Evolutionary conservation across 2,329 filamentous ascomycete species (phyloP).

Genomic region (Phaeosphaeriaceae sp.): DNA sequence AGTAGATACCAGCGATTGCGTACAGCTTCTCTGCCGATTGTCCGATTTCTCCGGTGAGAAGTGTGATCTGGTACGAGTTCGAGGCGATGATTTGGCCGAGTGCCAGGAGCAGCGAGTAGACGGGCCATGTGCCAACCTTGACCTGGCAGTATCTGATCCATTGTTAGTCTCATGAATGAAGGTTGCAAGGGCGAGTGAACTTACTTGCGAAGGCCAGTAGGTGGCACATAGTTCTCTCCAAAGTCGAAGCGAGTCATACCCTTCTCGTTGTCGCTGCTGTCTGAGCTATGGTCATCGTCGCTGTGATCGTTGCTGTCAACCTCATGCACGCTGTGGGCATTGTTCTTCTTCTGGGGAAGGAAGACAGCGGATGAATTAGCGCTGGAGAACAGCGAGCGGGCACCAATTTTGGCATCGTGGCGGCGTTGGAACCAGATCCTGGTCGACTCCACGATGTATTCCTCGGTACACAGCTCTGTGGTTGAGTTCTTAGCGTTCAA

Average conservation of each 20-base stretch:
- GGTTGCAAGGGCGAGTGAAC: not conserved
- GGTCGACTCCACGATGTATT: not conserved
- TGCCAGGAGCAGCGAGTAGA: not conserved
- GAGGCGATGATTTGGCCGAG: not conserved
- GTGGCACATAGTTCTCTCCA: not conserved
- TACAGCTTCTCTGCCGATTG: slow-evolving; percentile 1
- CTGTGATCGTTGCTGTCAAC: not conserved
- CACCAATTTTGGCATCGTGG: not conserved
- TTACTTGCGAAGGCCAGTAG: slow-evolving; percentile 1
- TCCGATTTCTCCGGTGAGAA: slow-evolving; percentile 3
- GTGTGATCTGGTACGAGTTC: not conserved
- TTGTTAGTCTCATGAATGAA: not conserved
- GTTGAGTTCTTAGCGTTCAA: not conserved
- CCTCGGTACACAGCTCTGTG: not conserved
- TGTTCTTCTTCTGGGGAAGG: not conserved
- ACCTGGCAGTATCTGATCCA: not conserved
- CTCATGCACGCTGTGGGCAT: not conserved
- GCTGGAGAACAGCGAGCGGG: not conserved
- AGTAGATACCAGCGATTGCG: not conserved
- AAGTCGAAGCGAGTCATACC: not conserved
- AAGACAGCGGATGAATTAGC: not conserved
- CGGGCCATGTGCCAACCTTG: not conserved
- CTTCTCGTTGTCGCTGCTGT: not conserved
- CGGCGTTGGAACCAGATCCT: not conserved
- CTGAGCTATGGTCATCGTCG: not conserved